Percentiles rank a stretch among this genome's conserved stretches.
Evolutionary conservation across 257 asterid genomes (phyloP).

Genomic region (Nicotiana paniculata): DNA sequence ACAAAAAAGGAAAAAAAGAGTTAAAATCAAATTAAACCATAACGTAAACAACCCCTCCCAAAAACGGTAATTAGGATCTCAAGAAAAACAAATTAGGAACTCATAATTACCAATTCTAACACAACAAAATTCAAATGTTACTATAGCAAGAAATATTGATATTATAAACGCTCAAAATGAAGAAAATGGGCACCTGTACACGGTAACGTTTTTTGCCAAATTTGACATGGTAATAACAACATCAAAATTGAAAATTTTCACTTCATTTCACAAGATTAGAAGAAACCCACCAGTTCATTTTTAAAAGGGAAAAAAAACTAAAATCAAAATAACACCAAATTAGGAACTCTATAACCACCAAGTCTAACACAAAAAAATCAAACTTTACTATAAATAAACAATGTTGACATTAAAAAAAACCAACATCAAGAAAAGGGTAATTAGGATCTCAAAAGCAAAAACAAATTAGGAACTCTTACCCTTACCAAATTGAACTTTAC

Average conservation of each 20-base stretch:
- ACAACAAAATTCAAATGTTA: no score
- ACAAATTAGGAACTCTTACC: neutral
- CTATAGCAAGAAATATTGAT: no score
- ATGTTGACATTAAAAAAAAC: neutral
- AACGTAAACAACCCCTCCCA: neutral
- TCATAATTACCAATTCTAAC: neutral
- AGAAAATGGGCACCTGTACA: no score
- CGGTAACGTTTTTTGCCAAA: neutral
- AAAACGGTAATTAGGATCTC: neutral
- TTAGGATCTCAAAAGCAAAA: neutral
- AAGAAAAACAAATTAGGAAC: neutral
- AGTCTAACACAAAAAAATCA: neutral
- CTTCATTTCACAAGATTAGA: neutral
- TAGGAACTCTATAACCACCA: neutral
- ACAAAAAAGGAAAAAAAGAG: neutral
- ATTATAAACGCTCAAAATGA: no score
- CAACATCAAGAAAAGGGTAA: no score
- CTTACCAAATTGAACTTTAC: neutral
- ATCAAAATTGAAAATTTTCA: neutral
- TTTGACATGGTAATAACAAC: neutral
- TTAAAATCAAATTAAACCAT: neutral
- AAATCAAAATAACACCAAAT: neutral
- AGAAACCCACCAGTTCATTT: neutral
- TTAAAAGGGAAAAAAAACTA: neutral
- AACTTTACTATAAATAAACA: neutral